Base-by-base conservation (phyloP, 1,284 basidiomycete genomes). In the Rhodotorula sp. region DNA sequence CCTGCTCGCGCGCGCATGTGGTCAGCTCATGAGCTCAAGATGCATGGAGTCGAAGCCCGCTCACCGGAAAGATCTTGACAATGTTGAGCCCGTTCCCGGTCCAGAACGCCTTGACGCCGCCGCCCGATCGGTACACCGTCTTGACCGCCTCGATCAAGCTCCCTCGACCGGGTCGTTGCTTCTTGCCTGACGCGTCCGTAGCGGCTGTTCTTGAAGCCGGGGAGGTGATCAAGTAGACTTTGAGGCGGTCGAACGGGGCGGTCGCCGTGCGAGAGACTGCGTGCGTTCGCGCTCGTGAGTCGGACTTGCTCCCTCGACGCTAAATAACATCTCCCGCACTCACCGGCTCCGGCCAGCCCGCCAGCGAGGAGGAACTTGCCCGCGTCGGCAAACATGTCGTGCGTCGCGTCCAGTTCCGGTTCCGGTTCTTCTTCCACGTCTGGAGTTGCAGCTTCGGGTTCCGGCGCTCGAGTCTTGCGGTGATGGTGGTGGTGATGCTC, bases 181-280 rank as follows among this genome's bases (percentile, higher is more conserved):
- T 69, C 48, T 64, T 66, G n/a, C 49, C 59, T 52, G 62, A 61
- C 5, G 59, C 19, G 5, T n/a, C 58, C 31, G 43, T 28, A 5
- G 50, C 65, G 8, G 47, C 7, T 5, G 61, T 48, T 52, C 19
- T 69, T 58, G n/a, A 60, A 48, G 78, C 81, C 79, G 86, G 86
- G 57, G 73, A 72, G 6, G 95, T 99, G 75, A 99, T 99, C 68
- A 99, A 86, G 81, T 97, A 99, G 67, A 99, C 88, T 82, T 97
- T 99, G 62, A 99, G 84, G 68, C 97, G 88, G 82, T 99, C 97
- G 77, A 99, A 98, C 0, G 97, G 97, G 8, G 97, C 97, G 0
- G 97, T 99, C 70, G 93, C 94, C 50, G 94, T 92, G 74, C 97
- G 86, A 26, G 95, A 98, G 28, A 98, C 95, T 90, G 81, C 61